Conservation (phyloP, 2,329 filamentous ascomycete species). For the Mollisiaceae sp. region DNA sequence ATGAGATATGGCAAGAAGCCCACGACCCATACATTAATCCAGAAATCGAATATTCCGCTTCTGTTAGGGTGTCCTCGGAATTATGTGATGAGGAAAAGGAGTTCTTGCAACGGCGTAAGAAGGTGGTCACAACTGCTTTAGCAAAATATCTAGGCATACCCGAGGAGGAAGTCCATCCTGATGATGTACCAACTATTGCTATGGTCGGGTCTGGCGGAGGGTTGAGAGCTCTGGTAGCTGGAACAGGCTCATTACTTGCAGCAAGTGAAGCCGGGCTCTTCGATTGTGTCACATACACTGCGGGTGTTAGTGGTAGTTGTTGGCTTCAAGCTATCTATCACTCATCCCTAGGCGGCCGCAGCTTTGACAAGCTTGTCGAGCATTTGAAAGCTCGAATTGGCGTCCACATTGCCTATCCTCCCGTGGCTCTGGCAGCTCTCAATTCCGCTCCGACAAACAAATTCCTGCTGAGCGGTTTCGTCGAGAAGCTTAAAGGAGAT, state of each 20-base stretch:
- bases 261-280: constrained; percentile 86
- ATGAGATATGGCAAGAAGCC: constrained; percentile 93
- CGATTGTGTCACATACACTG: constrained; percentile 93
- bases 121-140: constrained; percentile 72
- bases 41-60: constrained; percentile 82
- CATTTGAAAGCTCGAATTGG: constrained; percentile 86
- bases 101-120: constrained; percentile 73
- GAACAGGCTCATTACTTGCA: constrained; percentile 84
- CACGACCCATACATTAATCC: constrained; percentile 84
- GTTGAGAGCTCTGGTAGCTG: constrained; percentile 85
- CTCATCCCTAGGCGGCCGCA: constrained; percentile 74
- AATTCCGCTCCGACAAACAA: constrained; percentile 94
- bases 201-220: constrained; percentile 95
- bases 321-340: constrained; percentile 92
- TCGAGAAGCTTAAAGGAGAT: constrained; percentile 90
- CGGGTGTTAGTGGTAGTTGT: constrained; percentile 93
- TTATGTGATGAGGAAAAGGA: constrained; percentile 83
- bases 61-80: constrained; percentile 79
- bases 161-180: constrained; percentile 83
- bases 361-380: constrained; percentile 72
- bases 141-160: constrained; percentile 81
- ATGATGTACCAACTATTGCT: constrained; percentile 91
- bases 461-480: constrained; percentile 81
- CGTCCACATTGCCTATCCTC: constrained; percentile 92
- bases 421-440: constrained; percentile 78